These are phyloP conservation scores for Candida ipomoeae DNA, from an alignment of 805 yeast species.

Conservation along the genomic window DNA sequence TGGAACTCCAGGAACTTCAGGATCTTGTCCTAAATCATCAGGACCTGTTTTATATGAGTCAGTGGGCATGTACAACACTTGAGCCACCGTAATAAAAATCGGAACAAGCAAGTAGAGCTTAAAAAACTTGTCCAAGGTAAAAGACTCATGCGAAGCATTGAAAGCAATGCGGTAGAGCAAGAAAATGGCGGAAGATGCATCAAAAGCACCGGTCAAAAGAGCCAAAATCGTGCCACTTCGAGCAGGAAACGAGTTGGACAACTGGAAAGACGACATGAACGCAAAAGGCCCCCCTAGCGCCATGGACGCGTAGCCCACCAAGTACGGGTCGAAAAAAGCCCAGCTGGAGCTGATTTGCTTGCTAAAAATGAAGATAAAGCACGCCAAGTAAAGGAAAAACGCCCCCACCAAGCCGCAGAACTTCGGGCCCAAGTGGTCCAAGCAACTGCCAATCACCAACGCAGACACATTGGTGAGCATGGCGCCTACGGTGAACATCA, in stretches of 20 bases:
- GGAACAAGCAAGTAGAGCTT: slow-evolving; percentile 48
- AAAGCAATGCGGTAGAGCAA: slow-evolving; percentile 44
- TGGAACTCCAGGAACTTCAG: too few relatives aligned
- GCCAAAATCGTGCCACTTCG: slow-evolving; percentile 52
- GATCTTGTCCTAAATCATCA: slow-evolving; percentile 6
- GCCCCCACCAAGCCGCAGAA: slow-evolving; percentile 54
- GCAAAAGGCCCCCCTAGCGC: slow-evolving; percentile 59
- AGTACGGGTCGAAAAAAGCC: slow-evolving; percentile 44
- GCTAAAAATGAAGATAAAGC: slow-evolving; percentile 43
- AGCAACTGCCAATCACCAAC: slow-evolving; percentile 44
- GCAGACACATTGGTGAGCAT: slow-evolving; percentile 54
- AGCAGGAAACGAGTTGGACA: slow-evolving; percentile 53
- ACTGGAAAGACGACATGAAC: slow-evolving; percentile 52
- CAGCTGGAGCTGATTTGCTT: slow-evolving; percentile 17
- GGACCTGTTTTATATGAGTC: slow-evolving; percentile 46
- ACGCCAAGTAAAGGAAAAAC: slow-evolving; percentile 41
- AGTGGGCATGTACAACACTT: slow-evolving; percentile 44
- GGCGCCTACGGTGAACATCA: slow-evolving; percentile 59
- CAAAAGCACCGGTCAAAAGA: slow-evolving; percentile 54
- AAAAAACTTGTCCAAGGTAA: slow-evolving; percentile 43
- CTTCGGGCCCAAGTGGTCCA: slow-evolving; percentile 51
- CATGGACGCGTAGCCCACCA: slow-evolving; percentile 48
- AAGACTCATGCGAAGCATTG: slow-evolving; percentile 26
- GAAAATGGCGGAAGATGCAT: slow-evolving; percentile 54
- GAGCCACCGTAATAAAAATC: slow-evolving; percentile 43